Percentiles rank a stretch among this genome's conserved stretches.
These are phyloP conservation scores for Vicia villosa DNA, from an alignment of 306 rosid species.

Conservation along the genomic window DNA sequence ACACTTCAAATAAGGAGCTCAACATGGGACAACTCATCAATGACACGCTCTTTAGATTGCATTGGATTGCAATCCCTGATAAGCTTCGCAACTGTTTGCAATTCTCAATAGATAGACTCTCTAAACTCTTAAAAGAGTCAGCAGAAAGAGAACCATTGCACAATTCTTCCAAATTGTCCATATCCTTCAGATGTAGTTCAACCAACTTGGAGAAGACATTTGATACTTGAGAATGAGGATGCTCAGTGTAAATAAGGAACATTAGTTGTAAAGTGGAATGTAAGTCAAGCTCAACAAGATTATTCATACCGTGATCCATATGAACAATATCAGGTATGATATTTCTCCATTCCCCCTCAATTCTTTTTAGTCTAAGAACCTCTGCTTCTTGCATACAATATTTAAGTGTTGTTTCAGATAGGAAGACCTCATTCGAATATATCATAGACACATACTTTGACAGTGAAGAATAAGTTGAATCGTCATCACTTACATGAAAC, in stretches of 20 bases:
- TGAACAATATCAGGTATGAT: conserved; percentile 29
- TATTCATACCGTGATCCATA: not conserved
- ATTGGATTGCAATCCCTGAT: not conserved
- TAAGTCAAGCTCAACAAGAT: not conserved
- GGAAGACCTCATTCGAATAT: too few species aligned
- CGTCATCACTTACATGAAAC: too few species aligned
- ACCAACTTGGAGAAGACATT: conserved; percentile 21
- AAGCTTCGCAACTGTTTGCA: not conserved
- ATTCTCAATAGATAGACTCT: rapidly evolving
- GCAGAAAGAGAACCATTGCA: not conserved
- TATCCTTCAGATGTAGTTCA: rapidly evolving
- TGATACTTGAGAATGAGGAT: not conserved
- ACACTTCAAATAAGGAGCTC: not conserved
- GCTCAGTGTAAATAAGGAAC: not conserved
- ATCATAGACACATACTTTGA: not conserved
- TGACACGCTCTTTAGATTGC: not conserved
- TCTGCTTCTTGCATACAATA: not conserved
- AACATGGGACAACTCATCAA: rapidly evolving
- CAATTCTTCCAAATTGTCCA: not conserved
- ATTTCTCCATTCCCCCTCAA: not conserved
- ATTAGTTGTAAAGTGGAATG: rapidly evolving
- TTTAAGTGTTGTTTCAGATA: not conserved
- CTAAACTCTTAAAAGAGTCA: not conserved
- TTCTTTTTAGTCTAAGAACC: rapidly evolving
- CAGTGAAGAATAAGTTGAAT: too few species aligned